Percentiles rank a stretch among this genome's conserved stretches.
Conservation (phyloP, 1,139 yeast genomes). For the Eremothecium cymbalariae region DNA sequence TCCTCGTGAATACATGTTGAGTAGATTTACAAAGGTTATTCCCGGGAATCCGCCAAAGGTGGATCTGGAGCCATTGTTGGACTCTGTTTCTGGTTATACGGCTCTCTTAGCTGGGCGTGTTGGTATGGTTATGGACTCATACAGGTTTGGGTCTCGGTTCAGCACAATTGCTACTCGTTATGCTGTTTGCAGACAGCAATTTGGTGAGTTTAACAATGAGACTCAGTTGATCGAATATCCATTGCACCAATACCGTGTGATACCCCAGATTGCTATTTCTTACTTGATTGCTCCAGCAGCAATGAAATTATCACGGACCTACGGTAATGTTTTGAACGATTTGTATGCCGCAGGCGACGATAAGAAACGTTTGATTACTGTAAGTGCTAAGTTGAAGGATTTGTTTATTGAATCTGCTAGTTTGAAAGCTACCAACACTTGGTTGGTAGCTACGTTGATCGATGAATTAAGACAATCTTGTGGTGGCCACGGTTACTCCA, state of each 20-base stretch:
- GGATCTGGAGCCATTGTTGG: constrained; percentile 60
- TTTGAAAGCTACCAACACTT: constrained; percentile 80
- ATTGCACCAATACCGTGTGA: constrained; percentile 75
- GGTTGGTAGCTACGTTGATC: constrained; percentile 72
- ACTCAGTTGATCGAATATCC: constrained; percentile 72
- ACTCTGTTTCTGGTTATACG: constrained; percentile 71
- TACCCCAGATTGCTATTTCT: constrained; percentile 74
- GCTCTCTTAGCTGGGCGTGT: constrained; percentile 87
- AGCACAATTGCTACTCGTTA: constrained; percentile 80
- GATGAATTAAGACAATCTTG: constrained; percentile 93
- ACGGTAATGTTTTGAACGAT: constrained; percentile 43
- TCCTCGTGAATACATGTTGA: constrained; percentile 77
- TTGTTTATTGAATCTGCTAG: constrained; percentile 83
- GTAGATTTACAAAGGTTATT: constrained; percentile 63
- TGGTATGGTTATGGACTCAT: constrained; percentile 78
- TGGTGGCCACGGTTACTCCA: constrained; percentile 94
- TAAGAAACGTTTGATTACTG: constrained; percentile 40
- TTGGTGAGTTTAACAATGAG: constrained; percentile 38
- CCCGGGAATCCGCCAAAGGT: constrained; percentile 55
- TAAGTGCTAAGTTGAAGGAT: constrained; percentile 50
- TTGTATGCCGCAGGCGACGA: constrained; percentile 41
- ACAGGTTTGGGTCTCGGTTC: constrained; percentile 69
- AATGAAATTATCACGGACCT: constrained; percentile 50
- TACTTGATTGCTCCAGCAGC: constrained; percentile 72
- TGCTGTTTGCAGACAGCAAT: constrained; percentile 85